Conservation (phyloP, 345 rosid genomes). For the Arabidopsis thaliana region DNA sequence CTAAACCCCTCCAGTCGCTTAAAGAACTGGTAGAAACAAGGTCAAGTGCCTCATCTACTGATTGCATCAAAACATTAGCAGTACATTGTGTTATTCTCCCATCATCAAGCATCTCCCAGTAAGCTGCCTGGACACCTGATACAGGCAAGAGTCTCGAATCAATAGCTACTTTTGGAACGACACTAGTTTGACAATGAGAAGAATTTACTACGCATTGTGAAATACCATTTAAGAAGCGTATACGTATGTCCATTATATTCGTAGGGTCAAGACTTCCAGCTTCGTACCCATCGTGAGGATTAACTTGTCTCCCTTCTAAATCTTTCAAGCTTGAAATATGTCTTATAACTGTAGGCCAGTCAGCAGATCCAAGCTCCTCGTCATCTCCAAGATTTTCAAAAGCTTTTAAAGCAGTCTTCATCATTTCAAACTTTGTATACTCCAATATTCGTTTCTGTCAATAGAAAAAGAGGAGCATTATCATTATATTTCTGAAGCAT, state of each 20-base stretch:
- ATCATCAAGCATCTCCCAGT: slow-evolving; percentile 94
- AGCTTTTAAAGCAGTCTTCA: slow-evolving; percentile 76
- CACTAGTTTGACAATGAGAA: slow-evolving; percentile 12
- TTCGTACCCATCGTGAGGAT: slow-evolving; percentile 56
- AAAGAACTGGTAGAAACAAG: slow-evolving; percentile 59
- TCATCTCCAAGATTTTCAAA: slow-evolving; percentile 89
- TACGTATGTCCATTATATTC: slow-evolving; percentile 71
- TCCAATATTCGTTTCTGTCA: slow-evolving; percentile 76
- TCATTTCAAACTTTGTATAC: slow-evolving; percentile 85
- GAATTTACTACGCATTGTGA: background rate
- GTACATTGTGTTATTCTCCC: slow-evolving; percentile 74
- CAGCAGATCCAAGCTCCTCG: slow-evolving; percentile 94
- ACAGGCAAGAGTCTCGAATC: slow-evolving; percentile 23
- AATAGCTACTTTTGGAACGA: slow-evolving; percentile 17
- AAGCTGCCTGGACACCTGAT: slow-evolving; percentile 92
- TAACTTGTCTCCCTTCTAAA: slow-evolving; percentile 53
- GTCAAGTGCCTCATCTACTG: slow-evolving; percentile 91
- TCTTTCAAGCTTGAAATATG: slow-evolving; percentile 66
- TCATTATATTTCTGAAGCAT: slow-evolving; percentile 5
- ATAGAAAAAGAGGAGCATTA: slow-evolving; percentile 1
- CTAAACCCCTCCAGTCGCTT: slow-evolving; percentile 89
- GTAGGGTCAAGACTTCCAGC: slow-evolving; percentile 57
- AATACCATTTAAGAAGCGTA: slow-evolving; percentile 85
- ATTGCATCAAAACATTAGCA: slow-evolving; percentile 81
- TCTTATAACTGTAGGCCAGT: slow-evolving; percentile 78